A percentile compares a stretch with the other conserved stretches of the same genome.
Conservation (phyloP, 148 eudicot species). For the Vaccinium darrowii region DNA sequence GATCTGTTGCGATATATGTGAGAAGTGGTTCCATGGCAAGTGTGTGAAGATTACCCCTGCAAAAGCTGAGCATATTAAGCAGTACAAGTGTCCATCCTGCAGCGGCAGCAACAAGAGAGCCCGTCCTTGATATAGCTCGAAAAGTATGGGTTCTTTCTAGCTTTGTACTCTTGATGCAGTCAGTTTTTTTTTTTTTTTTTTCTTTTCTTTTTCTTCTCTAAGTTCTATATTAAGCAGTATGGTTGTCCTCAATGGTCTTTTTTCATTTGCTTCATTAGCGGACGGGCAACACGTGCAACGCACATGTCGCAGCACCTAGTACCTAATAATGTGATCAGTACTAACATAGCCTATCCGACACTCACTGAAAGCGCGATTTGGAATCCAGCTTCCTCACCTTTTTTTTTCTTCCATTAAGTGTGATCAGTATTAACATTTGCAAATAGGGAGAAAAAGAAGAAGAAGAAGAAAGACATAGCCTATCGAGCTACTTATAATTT, state of each 20-base stretch:
- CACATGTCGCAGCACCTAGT: too few species aligned
- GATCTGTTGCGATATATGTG: constrained; percentile 91
- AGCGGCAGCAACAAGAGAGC: constrained; percentile 81
- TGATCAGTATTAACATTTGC: too few species aligned
- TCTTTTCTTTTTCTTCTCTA: not conserved
- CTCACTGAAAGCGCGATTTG: too few species aligned
- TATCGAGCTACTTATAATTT: too few species aligned
- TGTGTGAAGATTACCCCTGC: constrained; percentile 95
- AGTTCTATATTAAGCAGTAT: constrained; percentile 1
- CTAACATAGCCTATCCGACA: too few species aligned
- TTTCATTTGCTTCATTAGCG: too few species aligned
- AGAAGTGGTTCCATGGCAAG: constrained; percentile 93
- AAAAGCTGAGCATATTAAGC: constrained; percentile 90
- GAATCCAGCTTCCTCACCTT: too few species aligned
- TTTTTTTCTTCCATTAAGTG: too few species aligned
- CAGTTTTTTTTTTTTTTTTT: constrained; percentile 8
- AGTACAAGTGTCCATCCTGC: constrained; percentile 97
- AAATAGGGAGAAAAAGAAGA: too few species aligned
- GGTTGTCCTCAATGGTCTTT: too few species aligned
- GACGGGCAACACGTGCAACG: too few species aligned
- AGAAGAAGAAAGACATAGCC: too few species aligned
- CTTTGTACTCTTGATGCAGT: not conserved
- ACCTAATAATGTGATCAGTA: not conserved
- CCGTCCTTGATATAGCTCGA: constrained; percentile 47
- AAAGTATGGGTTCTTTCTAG: not conserved